Base-by-base conservation (phyloP, 2,329 filamentous ascomycete species). In the Diaporthe helianthi region DNA sequence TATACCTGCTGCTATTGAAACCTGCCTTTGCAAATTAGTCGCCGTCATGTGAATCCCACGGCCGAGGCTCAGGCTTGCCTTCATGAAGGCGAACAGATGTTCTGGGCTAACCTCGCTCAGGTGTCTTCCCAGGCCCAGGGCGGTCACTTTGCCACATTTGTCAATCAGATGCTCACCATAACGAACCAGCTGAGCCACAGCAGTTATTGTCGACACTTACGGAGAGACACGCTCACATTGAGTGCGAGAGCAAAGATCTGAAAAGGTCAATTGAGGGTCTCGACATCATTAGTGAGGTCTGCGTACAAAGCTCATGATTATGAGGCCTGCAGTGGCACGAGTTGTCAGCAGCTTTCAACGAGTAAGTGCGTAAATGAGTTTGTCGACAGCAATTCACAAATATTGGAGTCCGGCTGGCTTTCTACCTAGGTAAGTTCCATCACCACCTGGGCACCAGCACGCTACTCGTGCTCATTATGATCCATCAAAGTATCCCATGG, bases 281-380 rank as follows among this genome's bases (percentile, higher is more conserved):
- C 29, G 17, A 22, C 4, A 46, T 53, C n/a, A 36, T 13, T 9
- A 3, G 24, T 7, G 1, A 52, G 44, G 49, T n/a, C 41, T 41
- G 24, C 65, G 52, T 60, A 67, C 65, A 46, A 67, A 67, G 26
- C 65, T 67, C n/a, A 60, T 10, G 19, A 36, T 9, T 41, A 67
- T 58, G 13, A 67, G 31, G 19, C 52, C 65, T 67, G 19, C 4
- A 7, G 10, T 13, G 10, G 22, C 8, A 36, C 29, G 9, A 19
- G 6, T 19, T 24, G 44, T 63, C 44, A 63, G 58, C n/a, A 36
- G 13, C 12, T 33, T 24, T 5, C 26, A 10, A 12, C 15, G 5
- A 33, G 5, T 41, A 33, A 2, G 6, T n/a, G 22, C 9, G 7
- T 12, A 6, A 3, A 12, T 15, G 8, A 26, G 5, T 33, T 3